Evolutionary conservation across 2,329 filamentous ascomycete species (phyloP), one percentile per base, ranked within the genome.

Genomic region (Diaporthe vaccinii): DNA sequence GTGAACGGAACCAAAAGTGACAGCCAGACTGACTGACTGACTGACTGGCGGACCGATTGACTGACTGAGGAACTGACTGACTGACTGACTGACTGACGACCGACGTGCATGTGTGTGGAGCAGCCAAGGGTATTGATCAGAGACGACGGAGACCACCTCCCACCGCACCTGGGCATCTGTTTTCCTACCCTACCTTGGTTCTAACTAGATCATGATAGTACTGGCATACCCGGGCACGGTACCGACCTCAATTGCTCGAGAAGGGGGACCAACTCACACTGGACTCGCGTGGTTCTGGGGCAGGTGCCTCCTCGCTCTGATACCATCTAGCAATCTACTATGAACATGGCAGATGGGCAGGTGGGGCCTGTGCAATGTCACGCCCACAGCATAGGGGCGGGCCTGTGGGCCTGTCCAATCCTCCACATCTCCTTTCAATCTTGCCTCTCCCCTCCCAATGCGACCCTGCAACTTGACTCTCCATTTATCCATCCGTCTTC

Each of bases 341-440:
- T 46, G 61, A 34, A 65, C 61, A 49, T 65, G 41, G 61, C 61
- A 65, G 41, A 46, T 46, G 61, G 41, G 61, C 14, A 28, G 10
- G 65, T 55, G 65, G 65, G 65, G 46, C 65, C 62, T 44, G 62
- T 53, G 62, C 62, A 68, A 68, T 68, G 44, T 46, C 62, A 39
- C 46, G 31, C 46, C 39, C 46, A 36, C 44, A 49, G 46, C 62
- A 49, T 25, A 25, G 44, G 62, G 25, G 62, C 46, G 62, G 62
- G 62, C 44, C 62, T 68, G 65, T 68, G 65, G 65, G 44, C 49
- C 65, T 51, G 62, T 51, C 62, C 62, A 51, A 51, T 68, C 62
- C 62, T 68, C 65, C 65, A 51, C 65, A 53, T 68, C 65, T 68
- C 65, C 65, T 68, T 68, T 53, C 65, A 68, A 68, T 68, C 65